Percentiles rank a stretch among this genome's conserved stretches.
Evolutionary conservation across 1,284 basidiomycete species (phyloP).

Genomic region (Volvariella volvacea): DNA sequence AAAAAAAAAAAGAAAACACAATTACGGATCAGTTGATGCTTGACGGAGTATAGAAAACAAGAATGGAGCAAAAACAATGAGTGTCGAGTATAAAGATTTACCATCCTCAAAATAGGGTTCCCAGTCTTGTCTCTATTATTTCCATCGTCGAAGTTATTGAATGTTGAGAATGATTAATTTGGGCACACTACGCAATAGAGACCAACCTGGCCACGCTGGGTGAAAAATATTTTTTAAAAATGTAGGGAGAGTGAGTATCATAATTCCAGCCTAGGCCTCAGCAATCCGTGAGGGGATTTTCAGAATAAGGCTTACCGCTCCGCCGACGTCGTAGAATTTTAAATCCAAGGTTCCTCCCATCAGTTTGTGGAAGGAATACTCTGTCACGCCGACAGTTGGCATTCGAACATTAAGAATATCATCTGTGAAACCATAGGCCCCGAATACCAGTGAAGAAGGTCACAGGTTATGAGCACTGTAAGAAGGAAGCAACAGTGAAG

Average conservation of each 20-base stretch:
- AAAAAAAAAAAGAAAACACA: too few species aligned
- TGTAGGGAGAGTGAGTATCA: too few species aligned
- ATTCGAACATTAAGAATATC: conserved; percentile 80
- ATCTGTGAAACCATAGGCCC: conserved; percentile 36
- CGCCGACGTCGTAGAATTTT: conserved; percentile 79
- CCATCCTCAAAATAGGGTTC: conserved; percentile 78
- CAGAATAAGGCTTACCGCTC: conserved; percentile 31
- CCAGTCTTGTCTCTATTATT: conserved; percentile 78
- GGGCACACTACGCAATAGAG: conserved; percentile 8
- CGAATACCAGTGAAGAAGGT: neutral
- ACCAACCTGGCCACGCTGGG: conserved; percentile 25
- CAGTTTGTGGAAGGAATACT: conserved; percentile 68
- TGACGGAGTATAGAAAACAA: too few species aligned
- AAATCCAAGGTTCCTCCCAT: conserved; percentile 72
- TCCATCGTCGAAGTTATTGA: conserved; percentile 74
- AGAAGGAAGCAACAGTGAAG: neutral
- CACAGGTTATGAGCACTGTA: neutral
- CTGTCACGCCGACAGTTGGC: conserved; percentile 78
- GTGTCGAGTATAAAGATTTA: conserved; percentile 23
- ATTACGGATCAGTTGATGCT: too few species aligned
- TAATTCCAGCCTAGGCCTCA: too few species aligned
- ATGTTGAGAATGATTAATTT: too few species aligned
- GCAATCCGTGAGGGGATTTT: neutral
- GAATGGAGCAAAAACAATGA: neutral
- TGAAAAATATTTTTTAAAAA: conserved; percentile 7